These are phyloP conservation scores for Panellus pusillus DNA, from an alignment of 768 basidiomycete genomes.

Conservation along the genomic window DNA sequence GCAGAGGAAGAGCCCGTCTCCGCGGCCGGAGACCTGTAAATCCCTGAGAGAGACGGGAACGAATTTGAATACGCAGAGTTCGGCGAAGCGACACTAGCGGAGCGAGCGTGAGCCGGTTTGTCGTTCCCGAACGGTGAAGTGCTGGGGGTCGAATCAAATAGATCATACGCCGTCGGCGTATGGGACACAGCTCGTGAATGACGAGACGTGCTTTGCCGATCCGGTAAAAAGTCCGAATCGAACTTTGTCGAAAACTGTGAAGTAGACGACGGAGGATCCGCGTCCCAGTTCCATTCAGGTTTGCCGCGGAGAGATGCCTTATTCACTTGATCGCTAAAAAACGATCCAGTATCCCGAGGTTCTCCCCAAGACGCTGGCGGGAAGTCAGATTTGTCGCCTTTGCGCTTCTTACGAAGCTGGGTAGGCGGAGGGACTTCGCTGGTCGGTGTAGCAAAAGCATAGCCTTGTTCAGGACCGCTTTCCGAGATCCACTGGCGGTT, in stretches of 20 bases:
- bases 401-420: constrained; percentile 51
- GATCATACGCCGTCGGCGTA: constrained; percentile 23
- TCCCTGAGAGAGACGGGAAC: constrained; percentile 4
- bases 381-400: constrained; percentile 41
- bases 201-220: constrained; percentile 24
- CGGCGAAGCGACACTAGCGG: constrained; percentile 28
- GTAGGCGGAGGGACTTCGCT: constrained; percentile 35
- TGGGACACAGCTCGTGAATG: constrained; percentile 16
- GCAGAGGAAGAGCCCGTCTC: background rate
- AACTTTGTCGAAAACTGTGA: constrained; percentile 43
- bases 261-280: constrained; percentile 22
- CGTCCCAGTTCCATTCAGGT: constrained; percentile 32
- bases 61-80: constrained; percentile 35
- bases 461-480: constrained; percentile 40
- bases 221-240: constrained; percentile 42
- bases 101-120: constrained; percentile 26
- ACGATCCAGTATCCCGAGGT: constrained; percentile 50
- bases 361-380: constrained; percentile 68
- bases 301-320: constrained; percentile 18
- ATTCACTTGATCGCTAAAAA: constrained; percentile 41
- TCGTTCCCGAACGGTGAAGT: constrained; percentile 32
- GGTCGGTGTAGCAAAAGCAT: constrained; percentile 57
- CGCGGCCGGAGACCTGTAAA: background rate
- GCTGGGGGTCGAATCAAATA: constrained; percentile 34
- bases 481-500: constrained; percentile 68